Percentiles rank a stretch among this genome's conserved stretches.
phyloP scores from a whole-genome alignment of 164 flowering plant species.

The Annona cherimola region DNA sequence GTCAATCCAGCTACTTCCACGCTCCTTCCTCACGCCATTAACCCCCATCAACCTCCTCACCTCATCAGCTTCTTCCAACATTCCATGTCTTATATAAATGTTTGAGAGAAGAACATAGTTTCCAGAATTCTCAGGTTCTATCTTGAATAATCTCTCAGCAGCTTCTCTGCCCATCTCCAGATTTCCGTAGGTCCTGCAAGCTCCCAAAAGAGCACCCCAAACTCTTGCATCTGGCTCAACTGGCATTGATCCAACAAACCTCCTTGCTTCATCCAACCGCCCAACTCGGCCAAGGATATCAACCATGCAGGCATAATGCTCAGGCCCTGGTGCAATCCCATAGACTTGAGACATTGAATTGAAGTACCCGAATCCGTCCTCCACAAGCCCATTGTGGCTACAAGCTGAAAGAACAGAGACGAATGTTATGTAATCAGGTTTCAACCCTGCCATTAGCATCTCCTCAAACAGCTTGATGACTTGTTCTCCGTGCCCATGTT shows the following conservation, averaged over 20 bases:
- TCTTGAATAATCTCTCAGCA: slow-evolving; percentile 45
- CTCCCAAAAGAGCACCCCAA: slow-evolving; percentile 70
- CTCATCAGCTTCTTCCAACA: slow-evolving; percentile 45
- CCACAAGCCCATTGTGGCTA: slow-evolving; percentile 49
- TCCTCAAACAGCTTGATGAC: slow-evolving; percentile 46
- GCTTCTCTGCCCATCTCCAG: slow-evolving; percentile 53
- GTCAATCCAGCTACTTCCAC: slow-evolving; percentile 68
- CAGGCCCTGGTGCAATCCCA: slow-evolving; percentile 41
- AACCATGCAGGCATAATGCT: slow-evolving; percentile 75
- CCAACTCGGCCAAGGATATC: slow-evolving; percentile 66
- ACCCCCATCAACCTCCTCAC: slow-evolving; percentile 48
- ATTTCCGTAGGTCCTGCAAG: slow-evolving; percentile 47
- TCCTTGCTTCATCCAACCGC: slow-evolving; percentile 46
- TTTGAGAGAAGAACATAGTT: slow-evolving; percentile 56
- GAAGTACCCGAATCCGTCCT: slow-evolving; percentile 48
- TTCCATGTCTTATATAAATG: slow-evolving; percentile 42
- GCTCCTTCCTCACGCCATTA: slow-evolving; percentile 41
- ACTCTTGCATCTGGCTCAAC: slow-evolving; percentile 40
- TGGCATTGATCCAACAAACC: slow-evolving; percentile 51
- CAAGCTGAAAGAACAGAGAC: slow-evolving; percentile 60
- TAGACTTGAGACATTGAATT: slow-evolving; percentile 38
- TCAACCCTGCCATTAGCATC: slow-evolving; percentile 39
- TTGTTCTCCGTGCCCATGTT: slow-evolving; percentile 45
- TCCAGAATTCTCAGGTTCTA: slow-evolving; percentile 60
- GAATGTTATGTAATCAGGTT: slow-evolving; percentile 55